These are phyloP conservation scores for Turritis glabra DNA, from an alignment of 345 rosid genomes.

Conservation along the genomic window DNA sequence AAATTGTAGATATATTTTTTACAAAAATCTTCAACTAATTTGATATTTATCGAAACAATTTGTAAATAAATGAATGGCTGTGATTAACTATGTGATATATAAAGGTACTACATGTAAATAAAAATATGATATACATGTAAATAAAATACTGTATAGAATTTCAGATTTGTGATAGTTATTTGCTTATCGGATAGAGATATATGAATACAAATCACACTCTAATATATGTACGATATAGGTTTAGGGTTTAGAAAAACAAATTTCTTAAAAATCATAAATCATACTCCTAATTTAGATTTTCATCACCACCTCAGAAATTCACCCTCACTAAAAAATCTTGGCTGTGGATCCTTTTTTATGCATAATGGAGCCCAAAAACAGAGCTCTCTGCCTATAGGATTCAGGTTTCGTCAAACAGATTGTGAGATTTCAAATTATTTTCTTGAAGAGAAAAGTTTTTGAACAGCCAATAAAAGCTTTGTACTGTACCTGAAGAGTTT, in stretches of 20 bases:
- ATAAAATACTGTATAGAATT: too few species aligned
- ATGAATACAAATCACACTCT: not conserved
- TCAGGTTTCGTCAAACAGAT: slow-evolving; percentile 68
- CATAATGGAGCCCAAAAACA: slow-evolving; percentile 10
- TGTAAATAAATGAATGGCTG: too few species aligned
- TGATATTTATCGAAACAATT: too few species aligned
- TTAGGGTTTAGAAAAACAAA: not conserved
- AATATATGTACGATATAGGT: not conserved
- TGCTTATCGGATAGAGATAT: not conserved
- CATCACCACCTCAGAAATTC: not conserved
- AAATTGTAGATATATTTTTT: too few species aligned
- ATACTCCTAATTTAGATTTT: not conserved
- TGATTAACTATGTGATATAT: too few species aligned
- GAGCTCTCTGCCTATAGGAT: slow-evolving; percentile 42
- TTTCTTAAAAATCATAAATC: not conserved
- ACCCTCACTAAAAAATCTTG: not conserved
- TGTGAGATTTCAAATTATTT: slow-evolving; percentile 70
- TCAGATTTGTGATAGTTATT: not conserved
- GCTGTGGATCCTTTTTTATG: not conserved
- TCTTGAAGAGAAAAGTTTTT: slow-evolving; percentile 52
- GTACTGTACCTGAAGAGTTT: slow-evolving; percentile 48
- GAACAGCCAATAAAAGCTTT: slow-evolving; percentile 50
- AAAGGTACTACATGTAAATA: too few species aligned
- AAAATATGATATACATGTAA: too few species aligned
- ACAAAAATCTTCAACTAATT: too few species aligned